Base-by-base conservation (phyloP, 2,329 filamentous ascomycete species). In the Mollisia scopiformis region DNA sequence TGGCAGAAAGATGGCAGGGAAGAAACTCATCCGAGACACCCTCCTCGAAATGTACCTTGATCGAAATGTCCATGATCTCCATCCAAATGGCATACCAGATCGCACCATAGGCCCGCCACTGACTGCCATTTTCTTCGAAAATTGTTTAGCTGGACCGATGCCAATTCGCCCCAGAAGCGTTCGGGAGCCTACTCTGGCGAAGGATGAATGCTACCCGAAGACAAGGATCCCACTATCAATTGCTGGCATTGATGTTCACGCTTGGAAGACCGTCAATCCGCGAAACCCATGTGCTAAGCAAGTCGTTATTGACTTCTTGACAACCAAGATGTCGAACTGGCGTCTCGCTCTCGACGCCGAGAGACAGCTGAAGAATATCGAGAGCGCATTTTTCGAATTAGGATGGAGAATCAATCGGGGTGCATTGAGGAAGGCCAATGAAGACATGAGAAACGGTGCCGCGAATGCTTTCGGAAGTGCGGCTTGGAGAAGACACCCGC, bases 331-430 rank as follows among this genome's bases (percentile, higher is more conserved):
- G 16, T 57, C 59, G 0, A 19, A 13, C 1, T 0, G 53, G 6
- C 25, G 21, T 2, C 19, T 21, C 21, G 23, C n/a, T 27, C 27
- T 28, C n/a, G 13, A 23, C 7, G 2, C 8, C 16, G 13, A 13
- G 8, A 21, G n/a, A n/a, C 33, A 30, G 19, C 21, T 41, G 39
- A 55, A 63, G 23, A 19, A 37, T 6, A 58, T 67, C 19, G 65
- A 67, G 35, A 57, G 59, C 1, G 58, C 63, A 1, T 67, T 67
- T 27, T 63, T 52, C 14, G 54, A 62, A 1, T 50, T 54, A 1
- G 65, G 65, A 3, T 66, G 57, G 57, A 51, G 65, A n/a, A 51
- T 67, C 8, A 50, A 66, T 23, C 61, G 63, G n/a, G 23, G 14
- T 31, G 59, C 65, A 2, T 25, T 67, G 2, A 14, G 30, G 5